Base-by-base conservation (phyloP, 805 yeast genomes). In the Priceomyces castillae region DNA sequence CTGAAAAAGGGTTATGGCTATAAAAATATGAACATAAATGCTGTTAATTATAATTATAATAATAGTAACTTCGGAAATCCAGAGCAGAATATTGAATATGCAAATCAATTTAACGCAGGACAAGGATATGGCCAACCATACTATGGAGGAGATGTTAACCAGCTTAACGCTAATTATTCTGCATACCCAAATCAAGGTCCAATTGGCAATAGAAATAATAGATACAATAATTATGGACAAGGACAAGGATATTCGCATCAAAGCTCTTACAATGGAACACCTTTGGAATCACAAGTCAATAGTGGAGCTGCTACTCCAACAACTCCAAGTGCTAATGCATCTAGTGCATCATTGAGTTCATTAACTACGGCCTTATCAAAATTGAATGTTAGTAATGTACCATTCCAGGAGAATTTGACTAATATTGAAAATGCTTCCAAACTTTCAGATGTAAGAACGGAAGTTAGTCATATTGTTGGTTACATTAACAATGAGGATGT, bases 311-410 rank as follows among this genome's bases (percentile, higher is more conserved):
- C 59, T 15, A 66, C 69, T 18, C 67, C 71, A 18, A 59, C 57
- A 25, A 52, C 61, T 12, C 65, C 67, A 7, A 60, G 58, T 38
- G 62, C 69, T 7, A 62, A 61, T 19, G 65, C 67, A n/a, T 81
- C 92, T 4, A 78, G 90, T 7, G 74, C 87, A 3, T 85, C 96
- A 2, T 71, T 90, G 53, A 69, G 88, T 10, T 83, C 90, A 4
- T 71, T 90, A 46, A 78, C 80, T 52, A 77, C 84, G 30, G 86
- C 94, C 3, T 72, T 90, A 59, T 76, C 76, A 42, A 84, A 84
- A 50, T 56, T 71, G 48, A 64, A 65, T 31, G 65, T 87, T 41
- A 77, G 76, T 15, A 55, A 80, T 33, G 69, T 86, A 7, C 96
- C 97, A 17, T 70, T 89, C 46, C 75, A 84, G 23, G 81, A 77